These are phyloP conservation scores for Gonium pectorale DNA, from an alignment of 139 green algal genomes.

Conservation along the genomic window DNA sequence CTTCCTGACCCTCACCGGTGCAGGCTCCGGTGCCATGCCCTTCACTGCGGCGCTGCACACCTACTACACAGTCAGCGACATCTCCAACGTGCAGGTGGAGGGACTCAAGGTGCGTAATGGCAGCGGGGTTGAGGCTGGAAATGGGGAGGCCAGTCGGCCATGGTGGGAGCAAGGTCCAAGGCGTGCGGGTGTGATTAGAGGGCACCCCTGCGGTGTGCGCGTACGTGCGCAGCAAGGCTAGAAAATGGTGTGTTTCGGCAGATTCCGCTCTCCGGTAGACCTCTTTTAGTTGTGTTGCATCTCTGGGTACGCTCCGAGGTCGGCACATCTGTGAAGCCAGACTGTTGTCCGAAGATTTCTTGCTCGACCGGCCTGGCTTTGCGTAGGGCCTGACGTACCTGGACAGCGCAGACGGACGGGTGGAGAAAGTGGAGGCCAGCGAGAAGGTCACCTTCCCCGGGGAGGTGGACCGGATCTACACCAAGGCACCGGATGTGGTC, in stretches of 20 bases:
- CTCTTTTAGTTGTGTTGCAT: too few species aligned
- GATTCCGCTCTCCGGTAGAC: too few species aligned
- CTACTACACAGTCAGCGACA: slow-evolving; percentile 77
- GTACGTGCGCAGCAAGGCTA: too few species aligned
- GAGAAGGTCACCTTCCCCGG: slow-evolving; percentile 39
- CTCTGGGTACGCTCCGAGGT: too few species aligned
- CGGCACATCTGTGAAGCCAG: too few species aligned
- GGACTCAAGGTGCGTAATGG: slow-evolving; percentile 37
- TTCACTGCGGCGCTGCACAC: slow-evolving; percentile 90
- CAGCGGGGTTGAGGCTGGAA: neutral
- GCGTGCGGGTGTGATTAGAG: too few species aligned
- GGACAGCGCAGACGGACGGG: slow-evolving; percentile 74
- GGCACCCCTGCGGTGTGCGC: too few species aligned
- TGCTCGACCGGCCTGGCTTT: neutral
- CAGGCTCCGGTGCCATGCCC: slow-evolving; percentile 55
- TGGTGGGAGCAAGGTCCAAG: too few species aligned
- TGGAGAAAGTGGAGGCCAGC: slow-evolving; percentile 47
- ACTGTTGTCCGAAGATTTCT: too few species aligned
- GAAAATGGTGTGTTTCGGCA: too few species aligned
- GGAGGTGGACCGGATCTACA: slow-evolving; percentile 87
- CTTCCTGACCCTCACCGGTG: too few species aligned
- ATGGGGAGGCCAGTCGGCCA: too few species aligned
- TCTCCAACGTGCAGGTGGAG: slow-evolving; percentile 43
- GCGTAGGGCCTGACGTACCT: slow-evolving; percentile 67
- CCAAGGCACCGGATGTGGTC: slow-evolving; percentile 64